phyloP scores from a whole-genome alignment of 495 filamentous ascomycete species.

The Mytilinidion resinicola region DNA sequence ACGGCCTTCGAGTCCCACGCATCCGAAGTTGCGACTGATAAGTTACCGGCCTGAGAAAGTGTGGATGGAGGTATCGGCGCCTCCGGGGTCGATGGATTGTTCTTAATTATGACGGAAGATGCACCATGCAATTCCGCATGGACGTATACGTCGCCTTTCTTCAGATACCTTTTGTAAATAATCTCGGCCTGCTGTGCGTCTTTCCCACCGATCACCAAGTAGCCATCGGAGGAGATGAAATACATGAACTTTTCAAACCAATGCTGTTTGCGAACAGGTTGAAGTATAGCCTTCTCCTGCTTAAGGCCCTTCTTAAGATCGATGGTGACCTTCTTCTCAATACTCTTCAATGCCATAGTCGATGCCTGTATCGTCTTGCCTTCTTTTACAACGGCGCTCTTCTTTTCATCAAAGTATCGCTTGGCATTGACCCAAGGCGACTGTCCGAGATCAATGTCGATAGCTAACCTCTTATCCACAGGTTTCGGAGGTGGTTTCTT shows the following conservation, averaged over 20 bases:
- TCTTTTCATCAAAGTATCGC: conserved; percentile 87
- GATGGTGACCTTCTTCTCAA: conserved; percentile 76
- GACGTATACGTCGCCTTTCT: conserved; percentile 84
- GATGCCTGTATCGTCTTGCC: conserved; percentile 80
- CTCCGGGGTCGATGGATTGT: conserved; percentile 63
- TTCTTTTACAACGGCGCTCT: conserved; percentile 73
- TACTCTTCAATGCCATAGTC: conserved; percentile 75
- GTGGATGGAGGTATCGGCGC: conserved; percentile 88
- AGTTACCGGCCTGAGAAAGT: conserved; percentile 77
- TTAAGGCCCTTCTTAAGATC: conserved; percentile 83
- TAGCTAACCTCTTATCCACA: conserved; percentile 48
- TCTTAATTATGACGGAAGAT: conserved; percentile 76
- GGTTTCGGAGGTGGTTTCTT: conserved; percentile 36
- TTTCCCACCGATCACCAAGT: conserved; percentile 75
- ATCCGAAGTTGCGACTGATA: conserved; percentile 73
- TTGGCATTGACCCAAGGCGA: conserved; percentile 83
- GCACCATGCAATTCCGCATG: conserved; percentile 87
- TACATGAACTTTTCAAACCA: conserved; percentile 98
- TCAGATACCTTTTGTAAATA: conserved; percentile 75
- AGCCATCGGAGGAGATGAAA: conserved; percentile 94
- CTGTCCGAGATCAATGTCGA: conserved; percentile 80
- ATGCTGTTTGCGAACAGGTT: conserved; percentile 69
- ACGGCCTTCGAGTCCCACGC: conserved; percentile 95
- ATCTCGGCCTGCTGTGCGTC: conserved; percentile 90
- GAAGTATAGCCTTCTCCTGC: conserved; percentile 83